Base-by-base conservation (phyloP, 805 yeast genomes). In the Candida railenensis region DNA sequence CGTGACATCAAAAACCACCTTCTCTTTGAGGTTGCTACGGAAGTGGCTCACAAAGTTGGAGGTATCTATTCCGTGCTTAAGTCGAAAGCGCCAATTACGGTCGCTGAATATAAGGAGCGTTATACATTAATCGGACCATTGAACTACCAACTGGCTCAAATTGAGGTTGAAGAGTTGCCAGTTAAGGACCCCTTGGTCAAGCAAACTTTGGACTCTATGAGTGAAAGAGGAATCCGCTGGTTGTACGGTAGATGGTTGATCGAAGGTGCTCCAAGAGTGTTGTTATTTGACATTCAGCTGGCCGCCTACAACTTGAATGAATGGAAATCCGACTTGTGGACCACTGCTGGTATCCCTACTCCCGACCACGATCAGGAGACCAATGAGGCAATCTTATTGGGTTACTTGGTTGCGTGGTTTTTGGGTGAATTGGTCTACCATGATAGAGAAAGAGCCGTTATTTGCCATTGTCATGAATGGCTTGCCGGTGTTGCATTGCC, bases 401-500 rank as follows among this genome's bases (percentile, higher is more conserved):
- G 99, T 25, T 92, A 92, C 68, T 71, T 89, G 43, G 96, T 90
- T 21, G 96, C 98, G 2, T 92, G 99, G 99, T 91, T 92, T 64
- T 72, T 94, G 47, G 99, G 99, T 15, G 98, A 94, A 66, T 78
- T 89, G 62, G 89, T 88, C n/a, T 82, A 76, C 61, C 82, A 83
- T 58, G 96, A 94, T 65, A 78, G 82, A 20, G 85, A 85, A 44
- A 82, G 92, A 56, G 97, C 98, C 0, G 90, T 94, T 43, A 84
- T 92, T 50, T 84, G 94, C 47, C 99, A 92, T 63, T 91, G 87
- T 65, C 99, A 92, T 71, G 99, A 92, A 71, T 92, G 99, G 99
- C 78, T 92, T 48, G 97, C 99, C 1, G 97, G 98, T 56, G 90
- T 94, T 40, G 96, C 96, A 0, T 73, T 94, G 49, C 97, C 99